Evolutionary conservation across 2,329 filamentous ascomycete species (phyloP), one percentile per base, ranked within the genome.

Genomic region (Xylaria sp.): DNA sequence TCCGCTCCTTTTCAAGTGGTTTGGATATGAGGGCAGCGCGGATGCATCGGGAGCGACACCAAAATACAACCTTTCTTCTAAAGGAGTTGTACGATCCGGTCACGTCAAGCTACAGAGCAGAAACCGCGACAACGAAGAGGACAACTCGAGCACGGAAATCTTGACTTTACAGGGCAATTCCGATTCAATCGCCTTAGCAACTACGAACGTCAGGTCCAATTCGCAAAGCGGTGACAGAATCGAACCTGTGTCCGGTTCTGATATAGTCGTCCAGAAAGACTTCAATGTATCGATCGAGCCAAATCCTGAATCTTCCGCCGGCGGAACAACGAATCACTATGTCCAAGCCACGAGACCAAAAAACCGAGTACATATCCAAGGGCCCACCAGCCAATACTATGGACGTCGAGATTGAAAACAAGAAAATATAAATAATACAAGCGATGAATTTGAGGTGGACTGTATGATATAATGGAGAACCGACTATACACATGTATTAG

Each of bases 241-340:
- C n/a, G 70, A 73, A n/a, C 62, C 67, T 15, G 48, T 65, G 13
- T 67, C 69, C 3, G 64, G 60, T 10, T 70, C 72, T 13, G 75
- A 77, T n/a, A 77, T 77, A 63, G 63, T 76, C 31, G 74, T 77
- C 25, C 72, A 74, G 64, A 76, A 69, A 44, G 74, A 76, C 55
- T 73, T 77, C 34, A 66, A 72, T 7, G 69, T 77, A 55, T 76
- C 75, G n/a, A 72, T 77, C 23, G 69, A 75, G 23, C 56, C 62
- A 8, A 71, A 73, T 25, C 28, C 70, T 20, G 41, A 54, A 51
- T 44, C 52, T 65, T 58, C 67, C 52, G 41, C 61, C 44, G 31
- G 66, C 68, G 60, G 67, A 70, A 52, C 59, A 65, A 41, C 69
- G 4, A 64, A 73, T 51, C 73, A 67, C 25, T 75, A 68, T 44